phyloP scores from a whole-genome alignment of 345 rosid genomes.

The Microthlaspi erraticum region DNA sequence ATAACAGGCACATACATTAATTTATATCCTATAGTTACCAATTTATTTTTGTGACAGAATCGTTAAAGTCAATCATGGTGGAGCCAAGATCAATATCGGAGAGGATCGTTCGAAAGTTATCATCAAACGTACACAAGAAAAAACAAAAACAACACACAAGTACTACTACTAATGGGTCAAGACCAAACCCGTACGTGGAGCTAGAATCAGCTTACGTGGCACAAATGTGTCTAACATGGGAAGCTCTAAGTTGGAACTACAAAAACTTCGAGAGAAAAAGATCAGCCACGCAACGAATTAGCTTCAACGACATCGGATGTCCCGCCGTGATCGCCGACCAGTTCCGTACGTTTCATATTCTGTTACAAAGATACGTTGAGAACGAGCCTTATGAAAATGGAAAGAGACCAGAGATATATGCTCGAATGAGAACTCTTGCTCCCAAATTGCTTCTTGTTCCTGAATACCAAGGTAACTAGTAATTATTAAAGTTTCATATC shows the following conservation, averaged over 20 bases:
- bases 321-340: slow-evolving; percentile 83
- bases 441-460: slow-evolving; percentile 94
- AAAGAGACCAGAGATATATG: slow-evolving; percentile 87
- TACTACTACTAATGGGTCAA: slow-evolving; percentile 47
- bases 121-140: slow-evolving; percentile 57
- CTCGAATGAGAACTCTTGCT: slow-evolving; percentile 89
- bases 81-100: slow-evolving; percentile 90
- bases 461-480: slow-evolving; percentile 77
- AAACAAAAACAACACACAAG: slow-evolving; percentile 34
- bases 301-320: slow-evolving; percentile 68
- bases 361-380: slow-evolving; percentile 84
- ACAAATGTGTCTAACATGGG: slow-evolving; percentile 94
- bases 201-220: slow-evolving; percentile 91
- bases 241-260: slow-evolving; percentile 95
- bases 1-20: not conserved
- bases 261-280: slow-evolving; percentile 74
- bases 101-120: slow-evolving; percentile 76
- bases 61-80: slow-evolving; percentile 75
- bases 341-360: slow-evolving; percentile 92
- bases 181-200: slow-evolving; percentile 85
- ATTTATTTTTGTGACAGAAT: slow-evolving; percentile 50
- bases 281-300: slow-evolving; percentile 39
- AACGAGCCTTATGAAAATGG: slow-evolving; percentile 99
- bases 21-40: not conserved
- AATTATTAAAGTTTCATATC: not conserved